phyloP scores from a whole-genome alignment of 1,284 basidiomycete genomes.

The Heterobasidion annosum region DNA sequence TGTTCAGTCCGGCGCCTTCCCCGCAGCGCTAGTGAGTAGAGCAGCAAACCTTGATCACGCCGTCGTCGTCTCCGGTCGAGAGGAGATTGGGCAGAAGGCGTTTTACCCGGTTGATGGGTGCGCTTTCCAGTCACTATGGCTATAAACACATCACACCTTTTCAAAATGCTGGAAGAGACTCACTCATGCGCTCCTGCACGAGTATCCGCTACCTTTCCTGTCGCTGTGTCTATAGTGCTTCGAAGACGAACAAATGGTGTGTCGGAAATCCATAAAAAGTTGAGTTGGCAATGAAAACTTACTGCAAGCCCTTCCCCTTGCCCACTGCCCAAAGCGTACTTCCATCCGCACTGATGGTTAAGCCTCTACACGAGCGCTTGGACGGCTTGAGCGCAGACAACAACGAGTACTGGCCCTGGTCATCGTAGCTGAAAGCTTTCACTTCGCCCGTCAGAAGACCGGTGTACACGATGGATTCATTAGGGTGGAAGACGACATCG shows the following conservation, averaged over 20 bases:
- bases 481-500: slow-evolving; percentile 84
- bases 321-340: slow-evolving; percentile 66
- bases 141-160: slow-evolving; percentile 20
- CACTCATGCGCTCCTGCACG: slow-evolving; percentile 73
- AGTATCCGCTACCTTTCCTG: slow-evolving; percentile 55
- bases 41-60: slow-evolving; percentile 76
- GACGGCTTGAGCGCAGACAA: slow-evolving; percentile 55
- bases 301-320: slow-evolving; percentile 81
- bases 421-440: slow-evolving; percentile 71
- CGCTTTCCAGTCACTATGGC: slow-evolving; percentile 37
- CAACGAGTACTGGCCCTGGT: slow-evolving; percentile 45
- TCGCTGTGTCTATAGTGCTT: slow-evolving; percentile 63
- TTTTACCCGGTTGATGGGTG: slow-evolving; percentile 80
- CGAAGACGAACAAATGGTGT: not conserved
- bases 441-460: slow-evolving; percentile 80
- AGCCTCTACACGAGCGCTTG: slow-evolving; percentile 69
- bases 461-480: slow-evolving; percentile 58
- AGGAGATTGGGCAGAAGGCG: slow-evolving; percentile 61
- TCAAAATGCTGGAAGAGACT: slow-evolving; percentile 23
- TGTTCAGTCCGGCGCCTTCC: not conserved
- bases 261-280: not conserved
- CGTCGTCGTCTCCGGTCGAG: slow-evolving; percentile 89
- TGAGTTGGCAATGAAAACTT: slow-evolving; percentile 22
- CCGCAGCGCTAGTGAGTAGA: not conserved
- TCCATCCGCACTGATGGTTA: slow-evolving; percentile 61